Base-by-base conservation (phyloP, 139 green algal genomes). In the Tetratostichococcus sp. region DNA sequence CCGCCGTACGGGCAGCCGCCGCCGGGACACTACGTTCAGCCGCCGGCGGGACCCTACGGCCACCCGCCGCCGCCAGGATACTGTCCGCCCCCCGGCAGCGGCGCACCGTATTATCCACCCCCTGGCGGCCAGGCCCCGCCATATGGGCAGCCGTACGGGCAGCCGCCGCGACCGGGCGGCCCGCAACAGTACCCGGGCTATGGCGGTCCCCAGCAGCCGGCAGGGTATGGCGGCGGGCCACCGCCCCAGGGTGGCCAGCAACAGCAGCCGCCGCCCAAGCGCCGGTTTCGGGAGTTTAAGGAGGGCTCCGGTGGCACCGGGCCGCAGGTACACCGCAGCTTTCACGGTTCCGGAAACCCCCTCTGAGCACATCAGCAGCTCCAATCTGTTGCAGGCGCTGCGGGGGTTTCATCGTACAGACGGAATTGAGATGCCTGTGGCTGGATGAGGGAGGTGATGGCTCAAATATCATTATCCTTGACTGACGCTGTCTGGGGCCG, bases 261-360 rank as follows among this genome's bases (percentile, higher is more conserved):
- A 43, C 59, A 77, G 78, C 70, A 79, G 70, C 35, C 65, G 59
- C 74, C 76, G 66, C 69, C 62, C 30, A 71, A 78, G 71, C 66
- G 65, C 23, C 76, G 76, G 42, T 81, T 81, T 65, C 35, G 39
- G 21, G 76, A 81, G 70, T 71, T 69, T 42, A 81, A 81, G 65
- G 73, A 70, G 65, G 69, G 62, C 5, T 35, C 62, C 11, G n/a
- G 28, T 34, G 62, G 4, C 28, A 4, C n/a, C 2, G n/a, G 62
- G 4, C 62, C 28, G 62, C 62, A 32, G 62, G 28, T 68, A 35
- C 14, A 4, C 4, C 4, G 14, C 25, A 30, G 23, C n/a, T n/a
- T n/a, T n/a, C n/a, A n/a, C n/a, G n/a, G n/a, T n/a, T n/a, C n/a
- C n/a, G n/a, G n/a, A n/a, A n/a, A n/a, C n/a, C n/a, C n/a, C 58